Base-by-base conservation (phyloP, 352 stramenopile species). In the Pythium brassicae region DNA sequence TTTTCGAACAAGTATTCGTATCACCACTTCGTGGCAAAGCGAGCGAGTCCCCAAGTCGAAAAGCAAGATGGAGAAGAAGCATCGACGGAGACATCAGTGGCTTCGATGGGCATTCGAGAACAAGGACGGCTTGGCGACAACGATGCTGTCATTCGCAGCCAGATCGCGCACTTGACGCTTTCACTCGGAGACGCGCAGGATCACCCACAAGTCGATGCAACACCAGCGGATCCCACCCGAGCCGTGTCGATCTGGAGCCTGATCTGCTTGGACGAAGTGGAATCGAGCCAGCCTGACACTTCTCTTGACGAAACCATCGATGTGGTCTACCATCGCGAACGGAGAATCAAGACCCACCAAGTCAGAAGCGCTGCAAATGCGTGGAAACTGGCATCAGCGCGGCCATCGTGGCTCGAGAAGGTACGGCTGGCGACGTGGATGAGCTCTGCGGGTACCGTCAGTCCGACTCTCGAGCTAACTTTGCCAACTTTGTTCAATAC, bases 1-100 rank as follows among this genome's bases (percentile, higher is more conserved):
- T 25, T 81, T 9, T 63, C 74, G 12, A 57, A 46, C n/a, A 55
- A 40, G 39, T 78, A 72, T 37, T 57, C 61, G 2, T 81, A 72
- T 37, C 58, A 42, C 2, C 66, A 81, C 27, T 71, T 68, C 20
- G 37, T 73, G 4, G 20, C 53, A 46, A 57, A 57, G 23, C 34
- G 40, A 50, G 19, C 23, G 15, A 40, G 29, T 42, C 9, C 23
- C 14, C 20, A 17, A 17, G 17, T 9, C 6, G 7, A 40, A 8
- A 26, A 5, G 4, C 35, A 32, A 27, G 15, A 43, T 29, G 29
- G 25, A n/a, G 43, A 35, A 39, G 35, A 35, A 11, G 15, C 3
- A 25, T 43, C 17, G 2, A 4, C n/a, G 15, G 17, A 32, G 23
- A 20, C 5, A 37, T 15, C 47, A n/a, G 15, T 29, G 14, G 32